Conservation (phyloP, 495 filamentous ascomycete genomes). For the Aspergillus sclerotioniger region DNA sequence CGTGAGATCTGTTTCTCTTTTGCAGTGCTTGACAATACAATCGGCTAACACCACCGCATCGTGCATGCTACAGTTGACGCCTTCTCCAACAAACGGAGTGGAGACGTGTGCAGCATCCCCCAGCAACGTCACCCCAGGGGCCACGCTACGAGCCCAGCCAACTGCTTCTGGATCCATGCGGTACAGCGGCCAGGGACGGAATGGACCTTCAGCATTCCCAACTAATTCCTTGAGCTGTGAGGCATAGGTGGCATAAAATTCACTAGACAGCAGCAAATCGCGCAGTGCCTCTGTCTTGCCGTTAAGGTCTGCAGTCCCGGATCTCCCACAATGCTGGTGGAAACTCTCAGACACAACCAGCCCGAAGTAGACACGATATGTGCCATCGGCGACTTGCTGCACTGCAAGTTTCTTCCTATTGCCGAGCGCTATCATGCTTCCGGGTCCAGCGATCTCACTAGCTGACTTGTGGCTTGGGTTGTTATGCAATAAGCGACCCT, state of each 20-base stretch:
- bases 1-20: background rate
- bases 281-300: background rate
- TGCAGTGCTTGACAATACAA: conserved; percentile 23
- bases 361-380: conserved; percentile 3
- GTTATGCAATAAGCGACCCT: conserved; percentile 9
- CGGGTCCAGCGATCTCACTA: background rate
- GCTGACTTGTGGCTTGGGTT: conserved; percentile 2
- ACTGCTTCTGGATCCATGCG: conserved; percentile 3
- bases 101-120: conserved; percentile 61
- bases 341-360: background rate
- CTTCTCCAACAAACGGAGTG: conserved; percentile 58
- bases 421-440: background rate
- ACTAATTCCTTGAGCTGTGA: conserved; percentile 14
- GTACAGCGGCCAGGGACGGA: conserved; percentile 21
- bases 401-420: background rate
- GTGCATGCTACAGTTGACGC: conserved; percentile 54
- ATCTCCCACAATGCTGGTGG: background rate
- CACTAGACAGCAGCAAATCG: background rate
- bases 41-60: conserved; percentile 52
- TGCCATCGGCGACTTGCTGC: background rate
- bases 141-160: conserved; percentile 10
- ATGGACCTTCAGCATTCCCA: conserved; percentile 16
- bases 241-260: background rate
- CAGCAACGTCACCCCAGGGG: conserved; percentile 43
- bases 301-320: background rate